These are phyloP conservation scores for Botrytis paeoniae DNA, from an alignment of 2,329 filamentous ascomycete genomes.

Conservation along the genomic window DNA sequence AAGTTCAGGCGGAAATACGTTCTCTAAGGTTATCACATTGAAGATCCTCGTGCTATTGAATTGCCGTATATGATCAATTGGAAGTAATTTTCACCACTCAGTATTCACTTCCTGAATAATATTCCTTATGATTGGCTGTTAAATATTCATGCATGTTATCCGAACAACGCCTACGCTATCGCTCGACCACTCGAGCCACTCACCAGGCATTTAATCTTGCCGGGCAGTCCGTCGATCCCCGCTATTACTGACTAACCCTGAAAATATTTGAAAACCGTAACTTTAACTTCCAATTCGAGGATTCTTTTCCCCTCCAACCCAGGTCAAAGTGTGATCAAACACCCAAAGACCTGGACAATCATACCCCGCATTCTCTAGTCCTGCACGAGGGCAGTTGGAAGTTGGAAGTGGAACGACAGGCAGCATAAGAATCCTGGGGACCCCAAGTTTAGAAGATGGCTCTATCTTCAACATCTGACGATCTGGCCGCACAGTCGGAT, in stretches of 20 bases:
- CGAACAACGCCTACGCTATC: background rate
- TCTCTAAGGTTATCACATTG: background rate
- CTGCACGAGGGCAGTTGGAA: conserved; percentile 9
- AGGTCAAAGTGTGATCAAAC: conserved; percentile 15
- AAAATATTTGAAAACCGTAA: conserved; percentile 16
- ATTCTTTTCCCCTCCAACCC: conserved; percentile 14
- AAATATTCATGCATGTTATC: background rate
- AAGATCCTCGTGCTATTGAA: conserved; percentile 3
- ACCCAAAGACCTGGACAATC: conserved; percentile 18
- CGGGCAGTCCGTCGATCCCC: conserved; percentile 15
- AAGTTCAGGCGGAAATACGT: background rate
- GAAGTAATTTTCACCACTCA: background rate
- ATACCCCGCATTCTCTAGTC: conserved; percentile 18
- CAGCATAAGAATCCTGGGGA: conserved; percentile 19
- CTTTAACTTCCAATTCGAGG: conserved; percentile 19
- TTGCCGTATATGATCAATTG: conserved; percentile 8
- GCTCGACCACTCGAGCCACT: conserved; percentile 9
- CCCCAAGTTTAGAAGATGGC: conserved; percentile 16
- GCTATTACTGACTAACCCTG: conserved; percentile 19
- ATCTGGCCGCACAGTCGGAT: conserved; percentile 4
- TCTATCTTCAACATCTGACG: conserved; percentile 10
- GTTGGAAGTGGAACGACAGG: conserved; percentile 3
- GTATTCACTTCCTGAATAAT: background rate
- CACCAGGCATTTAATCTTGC: conserved; percentile 8
- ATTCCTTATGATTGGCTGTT: background rate